Base-by-base conservation (phyloP, 305 asterid species). In the Fraxinus paxiana region DNA sequence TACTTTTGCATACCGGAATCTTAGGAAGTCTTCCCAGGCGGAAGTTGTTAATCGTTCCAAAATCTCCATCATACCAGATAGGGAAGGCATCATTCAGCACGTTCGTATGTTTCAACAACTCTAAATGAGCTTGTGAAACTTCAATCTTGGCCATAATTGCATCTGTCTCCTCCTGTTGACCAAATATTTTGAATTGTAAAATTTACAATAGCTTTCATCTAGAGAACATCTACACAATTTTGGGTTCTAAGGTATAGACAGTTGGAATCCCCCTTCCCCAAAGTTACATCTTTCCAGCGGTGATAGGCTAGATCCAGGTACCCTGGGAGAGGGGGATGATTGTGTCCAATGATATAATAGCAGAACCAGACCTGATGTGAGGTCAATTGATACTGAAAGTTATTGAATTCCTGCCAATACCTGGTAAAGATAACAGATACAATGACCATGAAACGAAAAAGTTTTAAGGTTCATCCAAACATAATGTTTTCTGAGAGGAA, bases 21-120 rank as follows among this genome's bases (percentile, higher is more conserved):
- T 92, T 93, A 76, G 98, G 98, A 89, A 96, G 99, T 88, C 99
- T 92, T 84, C 99, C 99, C 31, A 96, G 88, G 73, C 98, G 97
- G 72, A 96, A 96, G 88, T 92, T 94, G 88, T 96, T 96, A 82
- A 96, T 96, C 15, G 99, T 96, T 83, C 99, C 98, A 81, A 96
- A 96, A 15, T 96, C 99, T 75, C 98, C 99, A 75, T 96, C 99
- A 82, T 94, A 83, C 86, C 96, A 86, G 83, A 96, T 96, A 56
- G 99, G 98, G 79, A 96, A 96, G 81, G 99, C 99, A 80, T 96
- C 97, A 83, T 90, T 94, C 63, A 96, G 92, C 75, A 96, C 99
- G 84, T 96, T 93, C 17, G 97, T 92, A 26, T 88, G 90, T 86
- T 96, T 92, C 87, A 94, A 85, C 88, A 92, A 87, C 88, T 94